Conservation (phyloP, 2,329 filamentous ascomycete species). For the Neofusicoccum umdonicola region DNA sequence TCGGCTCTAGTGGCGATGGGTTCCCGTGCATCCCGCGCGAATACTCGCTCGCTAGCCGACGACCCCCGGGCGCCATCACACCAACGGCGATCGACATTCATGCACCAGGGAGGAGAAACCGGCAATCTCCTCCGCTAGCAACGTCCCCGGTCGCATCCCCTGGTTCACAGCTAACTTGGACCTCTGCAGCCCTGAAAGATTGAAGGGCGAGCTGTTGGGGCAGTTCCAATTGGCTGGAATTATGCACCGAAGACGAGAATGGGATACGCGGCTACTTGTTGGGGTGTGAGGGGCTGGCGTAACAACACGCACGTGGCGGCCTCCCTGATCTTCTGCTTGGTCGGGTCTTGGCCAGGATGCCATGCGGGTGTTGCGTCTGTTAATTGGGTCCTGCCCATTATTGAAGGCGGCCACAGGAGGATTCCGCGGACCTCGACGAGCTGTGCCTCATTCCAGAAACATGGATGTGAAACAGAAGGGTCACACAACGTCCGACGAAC, state of each 20-base stretch:
- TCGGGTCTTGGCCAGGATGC: not conserved
- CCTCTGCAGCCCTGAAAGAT: not conserved
- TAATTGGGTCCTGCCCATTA: not conserved
- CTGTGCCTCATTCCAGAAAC: not conserved
- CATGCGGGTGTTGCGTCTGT: not conserved
- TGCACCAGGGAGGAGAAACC: constrained; percentile 2
- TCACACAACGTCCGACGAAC: not conserved
- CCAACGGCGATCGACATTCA: constrained; percentile 10
- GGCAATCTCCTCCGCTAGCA: constrained; percentile 3
- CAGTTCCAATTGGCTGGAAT: not conserved
- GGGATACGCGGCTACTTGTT: not conserved
- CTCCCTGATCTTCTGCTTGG: not conserved
- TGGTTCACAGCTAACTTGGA: not conserved
- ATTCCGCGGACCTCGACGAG: not conserved
- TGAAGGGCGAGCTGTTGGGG: not conserved
- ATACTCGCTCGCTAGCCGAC: not conserved
- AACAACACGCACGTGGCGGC: not conserved
- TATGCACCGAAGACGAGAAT: not conserved
- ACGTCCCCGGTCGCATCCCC: not conserved
- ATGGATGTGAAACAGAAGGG: constrained; percentile 2
- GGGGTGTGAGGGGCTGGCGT: not conserved
- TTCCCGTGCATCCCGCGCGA: not conserved
- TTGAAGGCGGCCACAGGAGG: not conserved
- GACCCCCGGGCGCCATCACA: not conserved
- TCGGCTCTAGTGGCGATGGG: not conserved